phyloP scores from a whole-genome alignment of 1,284 basidiomycete genomes.

The Ustilago crameri region DNA sequence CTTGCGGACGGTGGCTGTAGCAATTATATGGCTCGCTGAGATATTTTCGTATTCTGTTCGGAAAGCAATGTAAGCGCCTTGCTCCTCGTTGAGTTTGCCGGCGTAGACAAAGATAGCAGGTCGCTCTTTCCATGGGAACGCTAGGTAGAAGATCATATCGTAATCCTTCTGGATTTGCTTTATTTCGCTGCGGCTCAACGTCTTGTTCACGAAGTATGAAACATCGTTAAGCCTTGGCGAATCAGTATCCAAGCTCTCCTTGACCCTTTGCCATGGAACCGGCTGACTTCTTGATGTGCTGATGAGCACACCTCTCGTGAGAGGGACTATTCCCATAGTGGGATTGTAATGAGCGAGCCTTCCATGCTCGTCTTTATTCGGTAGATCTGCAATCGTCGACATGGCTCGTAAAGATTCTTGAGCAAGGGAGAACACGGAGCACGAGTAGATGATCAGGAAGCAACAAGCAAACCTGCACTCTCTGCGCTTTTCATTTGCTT shows the following conservation, averaged over 20 bases:
- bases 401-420: too few relatives aligned
- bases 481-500: too few relatives aligned
- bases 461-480: too few relatives aligned
- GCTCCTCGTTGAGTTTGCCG: background rate
- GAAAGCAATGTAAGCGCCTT: background rate
- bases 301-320: background rate
- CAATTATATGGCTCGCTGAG: background rate
- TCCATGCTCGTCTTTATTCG: background rate
- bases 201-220: too few relatives aligned
- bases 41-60: background rate
- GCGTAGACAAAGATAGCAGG: background rate
- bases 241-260: background rate
- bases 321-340: background rate
- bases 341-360: background rate
- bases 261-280: background rate
- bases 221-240: background rate
- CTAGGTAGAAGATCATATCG: too few relatives aligned
- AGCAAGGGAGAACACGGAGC: too few relatives aligned
- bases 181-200: too few relatives aligned
- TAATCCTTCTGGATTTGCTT: too few relatives aligned
- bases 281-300: background rate
- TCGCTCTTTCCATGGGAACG: too few relatives aligned
- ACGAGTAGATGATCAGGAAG: too few relatives aligned
- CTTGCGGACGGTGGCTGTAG: background rate
- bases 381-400: background rate